Conservation (phyloP, 2,329 filamentous ascomycete species). For the Penicillium decumbens region DNA sequence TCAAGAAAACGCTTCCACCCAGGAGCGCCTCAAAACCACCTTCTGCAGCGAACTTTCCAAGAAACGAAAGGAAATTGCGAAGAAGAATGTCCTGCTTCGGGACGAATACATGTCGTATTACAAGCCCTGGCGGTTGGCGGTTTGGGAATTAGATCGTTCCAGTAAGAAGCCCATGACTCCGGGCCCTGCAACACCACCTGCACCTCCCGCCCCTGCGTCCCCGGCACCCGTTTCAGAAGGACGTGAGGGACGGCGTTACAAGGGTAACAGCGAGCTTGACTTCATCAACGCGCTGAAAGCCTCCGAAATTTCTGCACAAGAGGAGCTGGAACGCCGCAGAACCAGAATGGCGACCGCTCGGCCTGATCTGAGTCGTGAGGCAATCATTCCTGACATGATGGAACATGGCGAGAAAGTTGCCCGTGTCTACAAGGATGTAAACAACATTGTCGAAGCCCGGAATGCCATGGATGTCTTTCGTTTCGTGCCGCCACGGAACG, state of each 20-base stretch:
- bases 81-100: slow-evolving; percentile 39
- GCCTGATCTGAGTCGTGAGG: slow-evolving; percentile 45
- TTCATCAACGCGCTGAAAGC: slow-evolving; percentile 47
- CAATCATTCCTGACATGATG: slow-evolving; percentile 48
- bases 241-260: slow-evolving; percentile 41
- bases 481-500: slow-evolving; percentile 44
- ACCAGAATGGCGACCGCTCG: slow-evolving; percentile 42
- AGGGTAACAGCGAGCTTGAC: slow-evolving; percentile 48
- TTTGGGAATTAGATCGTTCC: slow-evolving; percentile 42
- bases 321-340: slow-evolving; percentile 45
- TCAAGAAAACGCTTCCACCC: slow-evolving; percentile 39
- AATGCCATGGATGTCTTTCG: slow-evolving; percentile 43
- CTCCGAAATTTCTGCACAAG: slow-evolving; percentile 47
- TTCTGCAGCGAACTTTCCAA: slow-evolving; percentile 39
- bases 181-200: slow-evolving; percentile 33
- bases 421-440: slow-evolving; percentile 45
- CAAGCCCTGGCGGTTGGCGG: slow-evolving; percentile 43
- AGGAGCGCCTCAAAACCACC: slow-evolving; percentile 38
- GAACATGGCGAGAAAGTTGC: slow-evolving; percentile 38
- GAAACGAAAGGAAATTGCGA: slow-evolving; percentile 35
- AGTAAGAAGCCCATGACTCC: slow-evolving; percentile 38
- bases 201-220: slow-evolving; percentile 29
- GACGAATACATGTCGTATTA: slow-evolving; percentile 42
- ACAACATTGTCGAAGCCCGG: slow-evolving; percentile 39
- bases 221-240: slow-evolving; percentile 34